Percentiles rank a stretch among this genome's conserved stretches.
Conservation (phyloP, 129 eudicot genomes). For the Lonicera japonica region DNA sequence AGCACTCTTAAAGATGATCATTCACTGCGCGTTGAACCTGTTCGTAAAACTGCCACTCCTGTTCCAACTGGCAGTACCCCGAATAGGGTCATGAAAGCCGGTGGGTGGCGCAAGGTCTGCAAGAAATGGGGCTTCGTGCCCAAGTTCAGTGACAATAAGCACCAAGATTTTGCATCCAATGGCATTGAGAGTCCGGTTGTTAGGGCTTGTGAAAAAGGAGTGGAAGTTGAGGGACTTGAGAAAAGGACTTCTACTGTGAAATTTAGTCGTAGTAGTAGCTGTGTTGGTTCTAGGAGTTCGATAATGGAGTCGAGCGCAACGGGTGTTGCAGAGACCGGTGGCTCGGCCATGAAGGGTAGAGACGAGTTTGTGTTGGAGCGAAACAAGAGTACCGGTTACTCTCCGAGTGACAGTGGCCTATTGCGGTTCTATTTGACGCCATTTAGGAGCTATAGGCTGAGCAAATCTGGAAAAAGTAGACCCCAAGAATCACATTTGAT, state of each 20-base stretch:
- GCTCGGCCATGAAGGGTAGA: slow-evolving; percentile 18
- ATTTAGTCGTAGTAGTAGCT: slow-evolving; percentile 54
- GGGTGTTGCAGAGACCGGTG: slow-evolving; percentile 21
- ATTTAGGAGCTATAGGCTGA: slow-evolving; percentile 64
- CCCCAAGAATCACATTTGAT: slow-evolving; percentile 32
- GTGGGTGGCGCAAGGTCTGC: slow-evolving; percentile 61
- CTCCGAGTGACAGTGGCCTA: slow-evolving; percentile 47
- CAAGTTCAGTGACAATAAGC: slow-evolving; percentile 30
- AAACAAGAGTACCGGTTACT: slow-evolving; percentile 35
- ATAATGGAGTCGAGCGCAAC: slow-evolving; percentile 11
- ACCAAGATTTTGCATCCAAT: slow-evolving; percentile 15
- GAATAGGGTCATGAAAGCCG: slow-evolving; percentile 39
- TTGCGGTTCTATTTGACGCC: slow-evolving; percentile 54
- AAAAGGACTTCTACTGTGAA: slow-evolving; percentile 20
- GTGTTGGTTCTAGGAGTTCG: slow-evolving; percentile 38
- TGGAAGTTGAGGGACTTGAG: slow-evolving; percentile 18
- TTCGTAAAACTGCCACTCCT: slow-evolving; percentile 20
- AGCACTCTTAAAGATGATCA: slow-evolving; percentile 36
- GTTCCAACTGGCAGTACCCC: slow-evolving; percentile 22
- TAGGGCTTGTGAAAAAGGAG: slow-evolving; percentile 23
- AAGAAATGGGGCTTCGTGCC: slow-evolving; percentile 41
- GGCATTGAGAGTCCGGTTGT: slow-evolving; percentile 4
- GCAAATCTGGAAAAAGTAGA: slow-evolving; percentile 50
- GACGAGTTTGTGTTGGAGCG: slow-evolving; percentile 47
- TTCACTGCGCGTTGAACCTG: slow-evolving; percentile 27